phyloP scores from a whole-genome alignment of 1,284 basidiomycete species.

The Phaffia rhodozyma region DNA sequence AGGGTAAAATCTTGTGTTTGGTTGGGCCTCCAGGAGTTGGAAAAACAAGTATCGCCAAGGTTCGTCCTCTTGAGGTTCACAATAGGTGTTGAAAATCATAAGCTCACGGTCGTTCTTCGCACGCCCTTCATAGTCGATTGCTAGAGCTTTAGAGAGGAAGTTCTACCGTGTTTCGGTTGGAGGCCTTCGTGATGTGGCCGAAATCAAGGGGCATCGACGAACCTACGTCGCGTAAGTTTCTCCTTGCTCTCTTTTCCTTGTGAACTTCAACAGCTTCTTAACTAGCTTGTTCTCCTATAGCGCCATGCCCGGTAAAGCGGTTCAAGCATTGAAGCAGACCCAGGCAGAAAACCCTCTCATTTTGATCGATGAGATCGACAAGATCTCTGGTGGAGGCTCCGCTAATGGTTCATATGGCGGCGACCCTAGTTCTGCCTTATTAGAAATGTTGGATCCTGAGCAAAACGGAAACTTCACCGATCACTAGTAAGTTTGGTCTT shows the following conservation, averaged over 20 bases:
- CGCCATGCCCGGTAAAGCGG: constrained; percentile 93
- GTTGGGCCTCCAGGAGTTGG: constrained; percentile 96
- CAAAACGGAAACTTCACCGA: constrained; percentile 94
- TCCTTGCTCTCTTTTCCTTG: constrained; percentile 11
- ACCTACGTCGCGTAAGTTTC: constrained; percentile 80
- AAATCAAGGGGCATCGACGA: constrained; percentile 95
- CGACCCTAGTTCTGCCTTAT: constrained; percentile 82
- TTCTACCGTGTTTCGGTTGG: constrained; percentile 97
- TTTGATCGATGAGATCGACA: constrained; percentile 96
- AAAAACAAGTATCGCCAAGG: constrained; percentile 83
- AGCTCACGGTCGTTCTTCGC: too few relatives aligned
- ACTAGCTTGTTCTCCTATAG: constrained; percentile 36
- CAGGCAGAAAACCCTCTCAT: constrained; percentile 95
- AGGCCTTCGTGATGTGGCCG: constrained; percentile 91
- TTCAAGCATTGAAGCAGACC: constrained; percentile 92
- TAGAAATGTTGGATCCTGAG: constrained; percentile 98
- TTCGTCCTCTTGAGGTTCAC: too few relatives aligned
- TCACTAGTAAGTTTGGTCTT: constrained; percentile 58
- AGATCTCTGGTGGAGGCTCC: constrained; percentile 67
- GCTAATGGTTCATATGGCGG: constrained; percentile 46
- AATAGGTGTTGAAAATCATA: too few relatives aligned
- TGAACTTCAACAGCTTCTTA: constrained; percentile 9
- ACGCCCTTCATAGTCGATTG: constrained; percentile 50
- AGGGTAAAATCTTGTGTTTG: constrained; percentile 96
- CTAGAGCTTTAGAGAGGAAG: constrained; percentile 67